phyloP scores from a whole-genome alignment of 805 yeast species.

The Gaillardinia entomophila region DNA sequence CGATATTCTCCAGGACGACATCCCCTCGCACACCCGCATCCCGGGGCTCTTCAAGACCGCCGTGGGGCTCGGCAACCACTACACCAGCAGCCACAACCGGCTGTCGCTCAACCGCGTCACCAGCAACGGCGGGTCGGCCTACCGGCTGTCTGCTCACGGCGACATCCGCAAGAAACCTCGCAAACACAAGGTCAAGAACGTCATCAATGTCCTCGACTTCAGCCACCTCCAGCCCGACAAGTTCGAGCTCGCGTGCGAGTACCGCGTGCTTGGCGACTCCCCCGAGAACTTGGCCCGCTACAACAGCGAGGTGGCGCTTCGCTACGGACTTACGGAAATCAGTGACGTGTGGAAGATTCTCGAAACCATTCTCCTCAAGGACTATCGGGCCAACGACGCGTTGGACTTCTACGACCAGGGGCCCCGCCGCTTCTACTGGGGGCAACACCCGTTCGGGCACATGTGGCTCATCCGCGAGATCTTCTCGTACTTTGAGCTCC shows the following conservation, averaged over 20 bases:
- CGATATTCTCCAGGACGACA: slow-evolving; percentile 54
- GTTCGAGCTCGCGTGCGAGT: slow-evolving; percentile 62
- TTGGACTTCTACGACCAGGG: slow-evolving; percentile 2
- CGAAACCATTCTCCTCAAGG: slow-evolving; percentile 41
- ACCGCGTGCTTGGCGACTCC: slow-evolving; percentile 55
- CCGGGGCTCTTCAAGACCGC: slow-evolving; percentile 46
- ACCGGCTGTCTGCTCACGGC: slow-evolving; percentile 33
- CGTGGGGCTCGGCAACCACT: slow-evolving; percentile 33
- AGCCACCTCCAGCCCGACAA: slow-evolving; percentile 69
- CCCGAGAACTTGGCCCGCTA: slow-evolving; percentile 62
- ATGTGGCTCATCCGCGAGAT: slow-evolving; percentile 59
- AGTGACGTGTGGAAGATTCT: slow-evolving; percentile 73
- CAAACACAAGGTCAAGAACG: slow-evolving; percentile 38
- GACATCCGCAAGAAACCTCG: slow-evolving; percentile 18
- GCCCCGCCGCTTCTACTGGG: slow-evolving; percentile 55
- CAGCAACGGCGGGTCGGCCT: slow-evolving; percentile 33
- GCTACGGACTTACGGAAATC: slow-evolving; percentile 54
- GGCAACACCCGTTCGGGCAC: slow-evolving; percentile 72
- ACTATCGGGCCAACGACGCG: slow-evolving; percentile 9
- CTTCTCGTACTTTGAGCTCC: slow-evolving; percentile 55
- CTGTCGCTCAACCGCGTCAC: slow-evolving; percentile 27
- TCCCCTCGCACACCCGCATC: slow-evolving; percentile 42
- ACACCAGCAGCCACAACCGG: slow-evolving; percentile 16
- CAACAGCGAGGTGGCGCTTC: slow-evolving; percentile 66
- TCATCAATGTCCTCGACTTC: slow-evolving; percentile 63